A percentile compares a stretch with the other conserved stretches of the same genome.
Evolutionary conservation across 208 protist genomes (phyloP).

Genomic region (Leishmania arabica): DNA sequence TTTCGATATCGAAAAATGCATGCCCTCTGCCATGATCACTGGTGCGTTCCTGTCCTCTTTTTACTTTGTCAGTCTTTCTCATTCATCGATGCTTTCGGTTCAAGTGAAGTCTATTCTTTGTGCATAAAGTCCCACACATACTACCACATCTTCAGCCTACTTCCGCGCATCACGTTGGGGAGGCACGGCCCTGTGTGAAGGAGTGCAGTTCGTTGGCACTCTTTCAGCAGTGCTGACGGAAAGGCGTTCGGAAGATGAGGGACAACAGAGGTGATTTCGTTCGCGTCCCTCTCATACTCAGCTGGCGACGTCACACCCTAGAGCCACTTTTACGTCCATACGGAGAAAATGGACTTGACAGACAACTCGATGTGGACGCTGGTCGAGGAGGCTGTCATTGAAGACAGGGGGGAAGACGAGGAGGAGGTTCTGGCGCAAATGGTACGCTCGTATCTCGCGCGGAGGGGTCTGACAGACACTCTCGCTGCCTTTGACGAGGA

Average conservation of each 20-base stretch:
- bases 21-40: neutral
- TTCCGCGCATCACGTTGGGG: neutral
- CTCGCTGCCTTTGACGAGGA: conserved; percentile 48
- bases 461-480: conserved; percentile 64
- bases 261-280: neutral
- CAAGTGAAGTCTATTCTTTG: neutral
- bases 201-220: neutral
- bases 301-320: neutral
- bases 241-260: neutral
- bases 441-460: conserved; percentile 66
- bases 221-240: neutral
- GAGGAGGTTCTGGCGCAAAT: conserved; percentile 56
- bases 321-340: no score
- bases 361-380: conserved; percentile 43
- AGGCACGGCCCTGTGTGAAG: neutral
- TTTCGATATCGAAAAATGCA: neutral
- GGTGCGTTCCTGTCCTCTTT: neutral
- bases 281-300: neutral
- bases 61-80: neutral
- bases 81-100: neutral
- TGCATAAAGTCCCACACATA: neutral
- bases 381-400: conserved; percentile 74
- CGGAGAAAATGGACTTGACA: conserved; percentile 21
- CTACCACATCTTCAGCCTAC: neutral
- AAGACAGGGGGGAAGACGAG: conserved; percentile 65